A percentile compares a stretch with the other conserved stretches of the same genome.
Conservation (phyloP, 495 filamentous ascomycete genomes). For the Trichoderma gamsii region DNA sequence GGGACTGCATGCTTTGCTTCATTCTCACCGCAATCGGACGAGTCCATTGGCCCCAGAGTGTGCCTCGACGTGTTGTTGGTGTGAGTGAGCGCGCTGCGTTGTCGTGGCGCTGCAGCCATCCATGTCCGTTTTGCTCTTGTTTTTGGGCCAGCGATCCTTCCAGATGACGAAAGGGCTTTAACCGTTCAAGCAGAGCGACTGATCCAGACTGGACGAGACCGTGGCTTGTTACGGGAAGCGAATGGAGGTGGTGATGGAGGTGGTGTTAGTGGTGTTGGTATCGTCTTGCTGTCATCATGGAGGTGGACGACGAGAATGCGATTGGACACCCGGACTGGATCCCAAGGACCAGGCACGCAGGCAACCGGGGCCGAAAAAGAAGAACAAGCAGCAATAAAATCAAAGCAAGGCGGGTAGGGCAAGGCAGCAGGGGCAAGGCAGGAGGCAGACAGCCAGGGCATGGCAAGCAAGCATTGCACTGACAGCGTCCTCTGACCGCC, state of each 20-base stretch:
- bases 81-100: slow-evolving; percentile 2
- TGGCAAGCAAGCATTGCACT: background rate
- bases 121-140: background rate
- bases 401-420: background rate
- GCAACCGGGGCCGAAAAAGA: background rate
- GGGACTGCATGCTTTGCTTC: slow-evolving; percentile 7
- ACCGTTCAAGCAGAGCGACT: slow-evolving; percentile 1
- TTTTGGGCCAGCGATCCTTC: background rate
- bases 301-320: background rate
- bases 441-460: background rate
- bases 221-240: background rate
- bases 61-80: background rate
- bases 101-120: slow-evolving; percentile 15
- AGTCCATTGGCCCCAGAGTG: background rate
- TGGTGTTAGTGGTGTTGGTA: slow-evolving; percentile 7
- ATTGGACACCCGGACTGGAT: background rate
- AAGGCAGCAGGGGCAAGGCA: slow-evolving; percentile 2
- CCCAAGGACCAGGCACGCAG: slow-evolving; percentile 6
- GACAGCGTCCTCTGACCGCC: background rate
- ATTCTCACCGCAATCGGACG: background rate
- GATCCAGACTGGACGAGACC: background rate
- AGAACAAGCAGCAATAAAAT: background rate
- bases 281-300: background rate
- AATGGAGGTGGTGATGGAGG: background rate
- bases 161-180: background rate